Percentiles rank a stretch among this genome's conserved stretches.
phyloP scores from a whole-genome alignment of 768 basidiomycete species.

The Lentinula boryana region DNA sequence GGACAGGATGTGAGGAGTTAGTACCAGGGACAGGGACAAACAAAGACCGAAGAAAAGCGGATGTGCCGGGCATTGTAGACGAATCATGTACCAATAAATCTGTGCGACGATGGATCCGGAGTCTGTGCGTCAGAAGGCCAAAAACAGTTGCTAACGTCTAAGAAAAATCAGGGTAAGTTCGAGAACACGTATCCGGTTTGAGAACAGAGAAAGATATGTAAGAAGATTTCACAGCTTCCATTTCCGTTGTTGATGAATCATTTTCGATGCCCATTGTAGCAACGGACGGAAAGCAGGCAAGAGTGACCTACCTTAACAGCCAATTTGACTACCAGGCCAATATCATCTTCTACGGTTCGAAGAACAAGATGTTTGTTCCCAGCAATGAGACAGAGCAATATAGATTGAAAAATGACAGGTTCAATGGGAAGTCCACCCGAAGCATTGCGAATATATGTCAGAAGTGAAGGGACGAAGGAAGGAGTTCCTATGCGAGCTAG shows the following conservation, averaged over 20 bases:
- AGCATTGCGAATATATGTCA: conserved; percentile 38
- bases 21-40: conserved; percentile 24
- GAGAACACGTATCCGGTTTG: neutral
- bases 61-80: conserved; percentile 12
- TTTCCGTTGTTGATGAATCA: neutral
- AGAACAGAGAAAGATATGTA: too few relatives aligned
- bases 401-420: conserved; percentile 55
- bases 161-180: conserved; percentile 1
- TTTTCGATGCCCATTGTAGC: neutral
- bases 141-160: conserved; percentile 60
- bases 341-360: conserved; percentile 59
- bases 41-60: conserved; percentile 28
- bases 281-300: too few relatives aligned
- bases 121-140: conserved; percentile 30
- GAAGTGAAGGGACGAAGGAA: conserved; percentile 42
- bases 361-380: conserved; percentile 61
- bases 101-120: neutral
- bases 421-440: conserved; percentile 47
- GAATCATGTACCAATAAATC: neutral
- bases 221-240: neutral
- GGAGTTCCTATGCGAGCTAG: conserved; percentile 32
- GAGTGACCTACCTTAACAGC: conserved; percentile 43
- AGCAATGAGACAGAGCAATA: conserved; percentile 60
- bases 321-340: conserved; percentile 52
- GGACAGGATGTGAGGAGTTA: conserved; percentile 11